Evolutionary conservation across 1,284 basidiomycete genomes (phyloP).

Genomic region (Mycena citricolor): DNA sequence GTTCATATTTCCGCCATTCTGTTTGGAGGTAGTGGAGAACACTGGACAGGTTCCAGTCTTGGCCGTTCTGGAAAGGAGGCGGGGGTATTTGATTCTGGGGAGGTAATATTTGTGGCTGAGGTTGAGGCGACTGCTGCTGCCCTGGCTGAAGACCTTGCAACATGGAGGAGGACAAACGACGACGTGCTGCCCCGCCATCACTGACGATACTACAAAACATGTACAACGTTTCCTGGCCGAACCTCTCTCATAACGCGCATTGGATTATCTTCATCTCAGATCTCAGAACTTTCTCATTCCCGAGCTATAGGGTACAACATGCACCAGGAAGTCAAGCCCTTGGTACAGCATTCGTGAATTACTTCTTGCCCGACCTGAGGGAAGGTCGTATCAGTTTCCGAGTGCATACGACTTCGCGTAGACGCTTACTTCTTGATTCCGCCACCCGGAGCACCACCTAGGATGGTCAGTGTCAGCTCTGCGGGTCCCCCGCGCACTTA

Average conservation of each 20-base stretch:
- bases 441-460: slow-evolving; percentile 67
- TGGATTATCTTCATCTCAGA: not conserved
- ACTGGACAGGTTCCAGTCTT: slow-evolving; percentile 90
- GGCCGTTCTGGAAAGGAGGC: slow-evolving; percentile 74
- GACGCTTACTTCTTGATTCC: slow-evolving; percentile 79
- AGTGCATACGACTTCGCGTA: slow-evolving; percentile 8
- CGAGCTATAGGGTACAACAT: slow-evolving; percentile 1
- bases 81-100: slow-evolving; percentile 68
- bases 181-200: no score
- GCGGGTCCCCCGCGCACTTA: slow-evolving; percentile 12
- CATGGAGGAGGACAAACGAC: slow-evolving; percentile 46
- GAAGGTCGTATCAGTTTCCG: slow-evolving; percentile 14
- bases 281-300: not conserved
- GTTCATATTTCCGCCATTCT: slow-evolving; percentile 95
- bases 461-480: no score
- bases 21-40: slow-evolving; percentile 97
- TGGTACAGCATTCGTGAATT: no score
- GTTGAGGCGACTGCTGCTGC: slow-evolving; percentile 41
- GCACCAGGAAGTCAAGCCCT: not conserved
- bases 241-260: no score
- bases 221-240: no score
- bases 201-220: no score
- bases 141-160: slow-evolving; percentile 61
- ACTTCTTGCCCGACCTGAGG: slow-evolving; percentile 72
- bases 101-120: no score